phyloP scores from a whole-genome alignment of 2,329 filamentous ascomycete genomes.

The Beauveria rudraprayagi region DNA sequence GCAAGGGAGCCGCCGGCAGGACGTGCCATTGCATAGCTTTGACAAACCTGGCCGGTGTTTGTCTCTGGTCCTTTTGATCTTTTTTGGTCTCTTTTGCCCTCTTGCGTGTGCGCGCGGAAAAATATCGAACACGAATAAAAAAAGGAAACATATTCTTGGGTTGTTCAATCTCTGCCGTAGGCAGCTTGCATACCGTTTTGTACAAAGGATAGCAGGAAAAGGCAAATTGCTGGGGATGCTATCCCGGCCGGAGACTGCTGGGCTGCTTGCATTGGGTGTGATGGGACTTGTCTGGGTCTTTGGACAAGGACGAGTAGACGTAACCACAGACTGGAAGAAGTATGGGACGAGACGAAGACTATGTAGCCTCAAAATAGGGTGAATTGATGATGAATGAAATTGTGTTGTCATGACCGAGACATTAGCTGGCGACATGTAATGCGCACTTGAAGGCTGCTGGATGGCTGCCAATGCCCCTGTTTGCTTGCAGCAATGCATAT shows the following conservation, averaged over 20 bases:
- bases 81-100: neutral
- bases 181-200: constrained; percentile 1
- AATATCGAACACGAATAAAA: constrained; percentile 1
- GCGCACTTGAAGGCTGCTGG: neutral
- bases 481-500: neutral
- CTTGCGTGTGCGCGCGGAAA: neutral
- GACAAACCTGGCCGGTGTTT: constrained; percentile 5
- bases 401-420: neutral
- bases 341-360: neutral
- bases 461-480: neutral
- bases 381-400: constrained; percentile 2
- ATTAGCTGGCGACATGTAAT: neutral
- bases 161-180: neutral
- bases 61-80: neutral
- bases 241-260: neutral
- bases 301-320: neutral
- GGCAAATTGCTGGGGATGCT: neutral
- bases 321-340: neutral
- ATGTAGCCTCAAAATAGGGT: constrained; percentile 9
- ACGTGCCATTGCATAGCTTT: neutral
- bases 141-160: neutral
- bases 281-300: constrained; percentile 1
- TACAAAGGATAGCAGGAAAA: neutral
- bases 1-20: neutral
- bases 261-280: neutral